phyloP scores from a whole-genome alignment of 768 basidiomycete species.

The Phanerochaete carnosa region DNA sequence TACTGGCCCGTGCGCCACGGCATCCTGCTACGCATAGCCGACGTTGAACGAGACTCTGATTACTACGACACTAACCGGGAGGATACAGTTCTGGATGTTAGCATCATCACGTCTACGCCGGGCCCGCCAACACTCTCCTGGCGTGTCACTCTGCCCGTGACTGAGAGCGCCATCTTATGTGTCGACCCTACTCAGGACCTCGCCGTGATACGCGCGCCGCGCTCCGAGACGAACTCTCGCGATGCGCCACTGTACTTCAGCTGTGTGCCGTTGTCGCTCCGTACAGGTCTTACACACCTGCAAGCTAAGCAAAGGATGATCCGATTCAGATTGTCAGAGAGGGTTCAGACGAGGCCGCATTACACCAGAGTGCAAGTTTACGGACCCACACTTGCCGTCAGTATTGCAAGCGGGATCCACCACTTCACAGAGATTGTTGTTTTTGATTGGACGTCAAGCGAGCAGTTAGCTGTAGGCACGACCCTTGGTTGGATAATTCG shows the following conservation, averaged over 20 bases:
- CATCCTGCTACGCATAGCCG: background rate
- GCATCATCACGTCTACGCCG: background rate
- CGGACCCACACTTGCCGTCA: background rate
- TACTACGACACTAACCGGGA: background rate
- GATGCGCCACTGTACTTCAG: background rate
- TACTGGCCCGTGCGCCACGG: background rate
- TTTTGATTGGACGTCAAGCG: slow-evolving; percentile 4
- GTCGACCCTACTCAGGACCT: background rate
- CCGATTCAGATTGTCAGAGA: background rate
- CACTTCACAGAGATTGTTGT: background rate
- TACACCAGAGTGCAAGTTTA: slow-evolving; percentile 4
- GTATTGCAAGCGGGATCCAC: background rate
- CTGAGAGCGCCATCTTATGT: background rate
- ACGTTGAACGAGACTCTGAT: background rate
- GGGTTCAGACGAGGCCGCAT: background rate
- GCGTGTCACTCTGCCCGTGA: background rate
- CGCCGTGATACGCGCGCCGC: background rate
- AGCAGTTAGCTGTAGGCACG: background rate
- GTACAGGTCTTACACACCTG: background rate
- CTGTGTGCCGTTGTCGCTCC: background rate
- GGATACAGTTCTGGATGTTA: background rate
- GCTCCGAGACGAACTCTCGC: background rate
- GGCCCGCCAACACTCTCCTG: background rate
- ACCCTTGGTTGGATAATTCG: background rate
- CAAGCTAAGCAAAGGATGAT: background rate